Conservation (phyloP, 192 early-diverging fungal genomes). For the Gonapodya prolifera region DNA sequence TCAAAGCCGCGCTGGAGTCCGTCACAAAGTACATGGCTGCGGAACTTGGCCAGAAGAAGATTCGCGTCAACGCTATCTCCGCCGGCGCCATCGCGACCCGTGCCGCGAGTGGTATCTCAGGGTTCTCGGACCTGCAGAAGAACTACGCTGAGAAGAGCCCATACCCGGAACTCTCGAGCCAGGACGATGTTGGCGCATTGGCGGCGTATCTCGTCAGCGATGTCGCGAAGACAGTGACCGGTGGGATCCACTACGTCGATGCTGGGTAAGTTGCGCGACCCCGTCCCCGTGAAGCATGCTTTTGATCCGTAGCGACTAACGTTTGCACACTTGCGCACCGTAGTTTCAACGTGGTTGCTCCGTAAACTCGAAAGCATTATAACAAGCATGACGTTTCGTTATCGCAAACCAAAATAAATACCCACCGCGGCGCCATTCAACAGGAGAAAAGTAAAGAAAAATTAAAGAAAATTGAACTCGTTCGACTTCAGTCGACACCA, state of each 20-base stretch:
- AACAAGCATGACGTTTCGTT: too few relatives aligned
- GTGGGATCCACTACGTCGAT: conserved; percentile 3
- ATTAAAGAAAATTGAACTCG: too few relatives aligned
- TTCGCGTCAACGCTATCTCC: conserved; percentile 2
- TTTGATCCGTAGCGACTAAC: too few relatives aligned
- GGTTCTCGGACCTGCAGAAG: neutral
- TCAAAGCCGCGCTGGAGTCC: conserved; percentile 2
- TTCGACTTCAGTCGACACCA: too few relatives aligned
- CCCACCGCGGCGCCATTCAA: too few relatives aligned
- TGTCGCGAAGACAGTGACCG: neutral
- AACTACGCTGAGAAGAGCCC: neutral
- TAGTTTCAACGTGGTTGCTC: neutral
- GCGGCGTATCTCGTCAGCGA: conserved; percentile 1
- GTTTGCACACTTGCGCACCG: too few relatives aligned
- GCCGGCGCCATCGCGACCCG: conserved; percentile 3
- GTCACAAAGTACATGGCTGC: neutral
- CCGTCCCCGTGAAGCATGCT: too few relatives aligned
- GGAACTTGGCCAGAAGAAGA: neutral
- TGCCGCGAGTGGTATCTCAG: neutral
- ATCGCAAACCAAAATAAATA: too few relatives aligned
- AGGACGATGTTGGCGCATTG: neutral
- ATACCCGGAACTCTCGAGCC: neutral
- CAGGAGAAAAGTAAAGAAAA: too few relatives aligned
- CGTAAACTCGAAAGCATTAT: neutral
- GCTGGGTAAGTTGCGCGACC: conserved; percentile 1